Evolutionary conservation across 441 rosid species (phyloP).

Genomic region (Cnidoscolus chayamansa): DNA sequence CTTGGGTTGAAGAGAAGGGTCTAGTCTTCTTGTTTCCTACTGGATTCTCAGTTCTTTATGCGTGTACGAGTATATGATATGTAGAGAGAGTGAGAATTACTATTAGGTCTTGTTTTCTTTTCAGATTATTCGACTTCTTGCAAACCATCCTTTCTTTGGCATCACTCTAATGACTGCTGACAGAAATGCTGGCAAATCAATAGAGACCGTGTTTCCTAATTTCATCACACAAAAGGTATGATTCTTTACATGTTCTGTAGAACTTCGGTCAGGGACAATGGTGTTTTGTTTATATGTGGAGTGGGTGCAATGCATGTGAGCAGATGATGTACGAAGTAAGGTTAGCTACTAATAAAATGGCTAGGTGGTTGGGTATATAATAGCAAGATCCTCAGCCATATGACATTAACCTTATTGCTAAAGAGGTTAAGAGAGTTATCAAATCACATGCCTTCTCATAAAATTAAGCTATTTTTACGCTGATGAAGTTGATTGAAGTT

Average conservation of each 20-base stretch:
- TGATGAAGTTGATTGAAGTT: too few relatives aligned
- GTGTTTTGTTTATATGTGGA: neutral
- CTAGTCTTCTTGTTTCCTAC: too few relatives aligned
- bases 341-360: neutral
- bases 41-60: too few relatives aligned
- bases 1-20: too few relatives aligned
- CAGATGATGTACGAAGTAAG: too few relatives aligned
- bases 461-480: neutral
- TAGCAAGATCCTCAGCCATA: neutral
- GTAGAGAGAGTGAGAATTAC: too few relatives aligned
- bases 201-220: conserved; percentile 86
- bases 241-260: conserved; percentile 3
- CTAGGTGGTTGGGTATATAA: neutral
- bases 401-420: too few relatives aligned
- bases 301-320: neutral
- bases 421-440: neutral
- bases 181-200: conserved; percentile 91
- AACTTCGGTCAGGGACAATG: neutral
- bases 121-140: conserved; percentile 80
- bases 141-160: conserved; percentile 70
- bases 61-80: too few relatives aligned
- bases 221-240: conserved; percentile 61
- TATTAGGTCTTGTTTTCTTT: neutral
- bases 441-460: neutral
- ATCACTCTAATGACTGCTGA: conserved; percentile 89